Evolutionary conservation across 768 basidiomycete genomes (phyloP), one percentile per base, ranked within the genome.

Genomic region (Lentinula sp.): DNA sequence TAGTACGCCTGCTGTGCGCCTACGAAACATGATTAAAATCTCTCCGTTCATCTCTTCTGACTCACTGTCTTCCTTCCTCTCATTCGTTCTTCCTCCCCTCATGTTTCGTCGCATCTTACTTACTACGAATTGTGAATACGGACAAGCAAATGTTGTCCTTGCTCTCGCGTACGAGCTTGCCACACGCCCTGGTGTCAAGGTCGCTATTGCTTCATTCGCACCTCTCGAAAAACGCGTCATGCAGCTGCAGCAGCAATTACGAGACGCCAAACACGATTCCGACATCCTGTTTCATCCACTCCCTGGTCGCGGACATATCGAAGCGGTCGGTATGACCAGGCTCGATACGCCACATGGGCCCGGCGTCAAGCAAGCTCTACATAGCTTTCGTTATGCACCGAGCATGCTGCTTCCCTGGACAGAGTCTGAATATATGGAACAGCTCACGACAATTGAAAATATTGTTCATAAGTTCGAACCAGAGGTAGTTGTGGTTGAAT

Each of bases 111-210:
- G 40, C 31, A 50, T 62, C 21, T 34, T 62, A 32, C 61, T 62
- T 10, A 37, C 45, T 23, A 62, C 61, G 16, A 57, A 57, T 34
- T 48, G 61, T 42, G 61, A 62, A 40, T 62, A 57, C 10, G 61
- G 61, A 34, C 61, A 62, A 13, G 61, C 61, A 5, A 62, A 62
- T 50, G 54, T 62, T 21, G 49, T 57, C 16, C 61, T 62, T 32
- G 61, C 61, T 48, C 37, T 57, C 7, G 61, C 61, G 28, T 57
- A 57, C 37, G 61, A 62, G 43, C 55, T 62, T 10, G 40, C 55
- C 32, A 46, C 32, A 23, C 45, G 53, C 28, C 42, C 42, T n/a
- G 46, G 57, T 35, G 53, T 57, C 9, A n/a, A 37, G 42, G 55
- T 62, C 13, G 52, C 53, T 21, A 57, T 62, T 23, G 52, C 61